A percentile compares a stretch with the other conserved stretches of the same genome.
Evolutionary conservation across 2,329 filamentous ascomycete species (phyloP).

Genomic region (Teratosphaeria epicoccoides): DNA sequence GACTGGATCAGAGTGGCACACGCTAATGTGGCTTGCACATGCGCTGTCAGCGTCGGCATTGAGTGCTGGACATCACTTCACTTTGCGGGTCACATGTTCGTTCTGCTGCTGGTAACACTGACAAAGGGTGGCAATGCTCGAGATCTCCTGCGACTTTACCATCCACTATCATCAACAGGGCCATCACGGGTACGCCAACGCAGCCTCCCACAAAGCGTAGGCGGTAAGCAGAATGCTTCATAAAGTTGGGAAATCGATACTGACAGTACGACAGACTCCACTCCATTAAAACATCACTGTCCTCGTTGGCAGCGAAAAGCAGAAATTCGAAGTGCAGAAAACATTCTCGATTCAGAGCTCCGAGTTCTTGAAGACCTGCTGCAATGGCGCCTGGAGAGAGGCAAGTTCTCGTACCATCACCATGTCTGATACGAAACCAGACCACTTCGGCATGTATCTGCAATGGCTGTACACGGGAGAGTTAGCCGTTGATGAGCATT

Average conservation of each 20-base stretch:
- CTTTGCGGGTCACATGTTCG: background rate
- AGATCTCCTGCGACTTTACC: background rate
- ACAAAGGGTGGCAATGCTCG: background rate
- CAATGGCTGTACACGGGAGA: conserved; percentile 12
- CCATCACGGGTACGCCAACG: background rate
- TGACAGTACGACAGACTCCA: background rate
- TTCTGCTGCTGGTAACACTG: background rate
- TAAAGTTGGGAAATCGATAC: background rate
- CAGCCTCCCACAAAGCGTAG: conserved; percentile 4
- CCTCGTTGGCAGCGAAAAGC: background rate
- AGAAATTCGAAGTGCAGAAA: background rate
- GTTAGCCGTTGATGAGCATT: conserved; percentile 1
- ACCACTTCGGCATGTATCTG: conserved; percentile 10
- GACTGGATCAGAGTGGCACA: background rate
- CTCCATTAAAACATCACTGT: background rate
- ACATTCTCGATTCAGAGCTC: conserved; percentile 1
- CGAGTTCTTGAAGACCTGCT: conserved; percentile 9
- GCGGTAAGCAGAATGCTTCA: conserved; percentile 3
- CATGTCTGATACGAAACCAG: conserved; percentile 4
- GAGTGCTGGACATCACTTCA: background rate
- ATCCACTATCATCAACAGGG: background rate
- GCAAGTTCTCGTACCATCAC: conserved; percentile 1
- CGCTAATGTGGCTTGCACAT: background rate
- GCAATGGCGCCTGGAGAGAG: conserved; percentile 7
- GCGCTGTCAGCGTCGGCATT: too few relatives aligned